Evolutionary conservation across 176 grass and related monocot genomes (phyloP).

Genomic region (Chloris gayana): DNA sequence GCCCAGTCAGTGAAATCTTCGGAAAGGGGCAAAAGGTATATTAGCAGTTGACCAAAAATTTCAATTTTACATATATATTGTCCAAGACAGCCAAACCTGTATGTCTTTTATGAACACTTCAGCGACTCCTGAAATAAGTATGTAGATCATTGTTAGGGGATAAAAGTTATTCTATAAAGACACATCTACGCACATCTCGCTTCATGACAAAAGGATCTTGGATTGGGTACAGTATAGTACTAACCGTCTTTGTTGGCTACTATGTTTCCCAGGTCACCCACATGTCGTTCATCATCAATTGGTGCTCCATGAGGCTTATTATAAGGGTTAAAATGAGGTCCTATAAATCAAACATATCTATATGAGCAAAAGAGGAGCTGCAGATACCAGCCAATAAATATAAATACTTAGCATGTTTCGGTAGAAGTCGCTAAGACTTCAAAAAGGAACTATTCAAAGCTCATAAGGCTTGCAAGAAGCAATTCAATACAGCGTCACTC

Average conservation of each 20-base stretch:
- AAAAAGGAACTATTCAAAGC: background rate
- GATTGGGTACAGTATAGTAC: background rate
- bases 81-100: conserved; percentile 40
- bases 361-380: background rate
- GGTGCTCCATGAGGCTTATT: conserved; percentile 68
- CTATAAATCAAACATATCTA: conserved; percentile 24
- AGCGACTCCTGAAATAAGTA: conserved; percentile 57
- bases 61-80: background rate
- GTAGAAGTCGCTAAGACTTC: background rate
- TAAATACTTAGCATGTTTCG: background rate
- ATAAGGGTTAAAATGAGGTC: conserved; percentile 75
- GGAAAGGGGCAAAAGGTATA: conserved; percentile 21
- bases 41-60: conserved; percentile 9
- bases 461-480: conserved; percentile 2
- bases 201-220: background rate
- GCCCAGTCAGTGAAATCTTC: conserved; percentile 56
- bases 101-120: conserved; percentile 69
- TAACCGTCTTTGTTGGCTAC: conserved; percentile 60
- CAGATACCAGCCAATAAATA: background rate
- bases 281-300: conserved; percentile 53
- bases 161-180: background rate
- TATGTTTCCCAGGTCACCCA: conserved; percentile 77
- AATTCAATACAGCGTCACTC: background rate
- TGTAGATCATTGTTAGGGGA: background rate
- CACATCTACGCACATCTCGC: background rate